Evolutionary conservation across 148 eudicot genomes (phyloP).

Genomic region (Oxyria digyna): DNA sequence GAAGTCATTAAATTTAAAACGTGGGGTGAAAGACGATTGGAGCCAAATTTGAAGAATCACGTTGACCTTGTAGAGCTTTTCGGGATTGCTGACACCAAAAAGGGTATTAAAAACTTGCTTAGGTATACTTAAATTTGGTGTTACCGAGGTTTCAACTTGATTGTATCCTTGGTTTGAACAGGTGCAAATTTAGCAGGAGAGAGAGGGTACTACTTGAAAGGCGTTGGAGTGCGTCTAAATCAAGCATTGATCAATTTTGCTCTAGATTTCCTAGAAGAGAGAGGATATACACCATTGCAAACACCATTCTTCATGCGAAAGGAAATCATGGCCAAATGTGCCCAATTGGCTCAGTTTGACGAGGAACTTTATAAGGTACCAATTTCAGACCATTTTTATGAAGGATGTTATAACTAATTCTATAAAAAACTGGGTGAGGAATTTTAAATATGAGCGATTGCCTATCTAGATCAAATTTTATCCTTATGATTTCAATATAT

Average conservation of each 20-base stretch:
- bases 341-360: conserved; percentile 95
- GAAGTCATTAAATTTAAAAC: conserved; percentile 45
- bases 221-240: conserved; percentile 87
- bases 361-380: conserved; percentile 93
- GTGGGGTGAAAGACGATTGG: conserved; percentile 62
- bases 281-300: conserved; percentile 54
- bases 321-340: conserved; percentile 94
- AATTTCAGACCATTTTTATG: neutral
- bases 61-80: conserved; percentile 88
- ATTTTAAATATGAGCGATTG: too few species aligned
- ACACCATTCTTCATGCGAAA: conserved; percentile 94
- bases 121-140: neutral
- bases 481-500: too few species aligned
- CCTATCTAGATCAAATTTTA: too few species aligned
- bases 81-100: conserved; percentile 77
- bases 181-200: conserved; percentile 95
- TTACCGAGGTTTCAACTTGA: neutral
- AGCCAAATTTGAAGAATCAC: conserved; percentile 61
- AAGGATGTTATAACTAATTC: neutral
- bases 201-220: conserved; percentile 90
- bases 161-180: conserved; percentile 4
- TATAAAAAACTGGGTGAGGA: too few species aligned
- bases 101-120: conserved; percentile 27
- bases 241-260: conserved; percentile 87
- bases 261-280: conserved; percentile 52